phyloP scores from a whole-genome alignment of 108 stramenopile species.

The Poteriospumella lacustris region DNA sequence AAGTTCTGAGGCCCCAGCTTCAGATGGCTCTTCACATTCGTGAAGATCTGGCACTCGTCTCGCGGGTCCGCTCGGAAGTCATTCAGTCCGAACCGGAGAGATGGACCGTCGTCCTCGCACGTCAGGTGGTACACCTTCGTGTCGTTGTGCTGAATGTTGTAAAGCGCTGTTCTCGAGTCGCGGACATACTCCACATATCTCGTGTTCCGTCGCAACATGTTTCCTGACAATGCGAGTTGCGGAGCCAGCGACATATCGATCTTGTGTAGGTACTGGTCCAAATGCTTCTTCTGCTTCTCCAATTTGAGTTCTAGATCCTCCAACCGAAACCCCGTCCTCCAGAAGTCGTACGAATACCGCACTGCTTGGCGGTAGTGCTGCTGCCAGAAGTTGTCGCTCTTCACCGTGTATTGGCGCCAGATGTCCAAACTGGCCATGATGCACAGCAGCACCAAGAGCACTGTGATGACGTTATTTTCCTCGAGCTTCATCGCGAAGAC shows the following conservation, averaged over 20 bases:
- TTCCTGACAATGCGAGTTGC: neutral
- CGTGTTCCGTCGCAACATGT: neutral
- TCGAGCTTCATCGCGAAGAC: too few relatives aligned
- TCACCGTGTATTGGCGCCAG: neutral
- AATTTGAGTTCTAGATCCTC: neutral
- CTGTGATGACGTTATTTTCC: neutral
- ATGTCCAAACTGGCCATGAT: neutral
- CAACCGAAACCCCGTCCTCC: neutral
- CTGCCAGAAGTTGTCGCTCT: neutral
- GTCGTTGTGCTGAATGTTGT: neutral
- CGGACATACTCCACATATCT: neutral
- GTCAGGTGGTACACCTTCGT: neutral
- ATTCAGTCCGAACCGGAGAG: constrained; percentile 11
- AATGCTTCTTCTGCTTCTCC: neutral
- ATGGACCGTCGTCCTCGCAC: neutral
- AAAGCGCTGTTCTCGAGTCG: neutral
- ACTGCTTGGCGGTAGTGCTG: neutral
- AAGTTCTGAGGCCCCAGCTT: neutral
- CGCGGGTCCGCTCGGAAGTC: constrained; percentile 21
- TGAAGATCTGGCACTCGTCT: constrained; percentile 20
- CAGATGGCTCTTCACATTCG: neutral
- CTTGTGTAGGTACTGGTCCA: neutral
- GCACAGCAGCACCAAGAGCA: neutral
- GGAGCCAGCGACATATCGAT: neutral
- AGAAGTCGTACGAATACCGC: neutral